Percentiles rank a stretch among this genome's conserved stretches.
These are phyloP conservation scores for Miamiensis avidus DNA, from an alignment of 169 alveolate genomes.

Conservation along the genomic window DNA sequence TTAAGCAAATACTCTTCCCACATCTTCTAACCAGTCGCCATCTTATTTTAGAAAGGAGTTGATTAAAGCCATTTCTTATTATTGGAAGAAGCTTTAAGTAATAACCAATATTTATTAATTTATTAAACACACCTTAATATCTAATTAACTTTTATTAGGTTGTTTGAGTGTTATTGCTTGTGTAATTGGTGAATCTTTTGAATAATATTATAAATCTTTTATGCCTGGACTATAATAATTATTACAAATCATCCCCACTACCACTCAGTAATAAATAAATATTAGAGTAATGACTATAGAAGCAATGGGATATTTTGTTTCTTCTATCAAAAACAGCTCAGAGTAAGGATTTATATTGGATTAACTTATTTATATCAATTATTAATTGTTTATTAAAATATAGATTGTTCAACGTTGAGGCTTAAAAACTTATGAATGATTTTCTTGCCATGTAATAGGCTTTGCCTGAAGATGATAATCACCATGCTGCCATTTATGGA, in stretches of 20 bases:
- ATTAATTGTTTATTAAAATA: too few relatives aligned
- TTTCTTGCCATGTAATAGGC: background rate
- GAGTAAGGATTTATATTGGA: background rate
- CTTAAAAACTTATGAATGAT: background rate
- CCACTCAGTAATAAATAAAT: too few relatives aligned
- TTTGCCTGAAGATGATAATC: background rate
- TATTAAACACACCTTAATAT: too few relatives aligned
- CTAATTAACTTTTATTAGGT: background rate
- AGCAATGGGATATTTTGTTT: background rate
- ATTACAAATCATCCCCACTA: background rate
- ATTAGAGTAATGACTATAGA: background rate
- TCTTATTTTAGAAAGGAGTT: background rate
- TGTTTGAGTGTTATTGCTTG: background rate
- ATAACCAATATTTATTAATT: too few relatives aligned
- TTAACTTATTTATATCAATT: too few relatives aligned
- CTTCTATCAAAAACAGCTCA: background rate
- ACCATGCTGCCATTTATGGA: background rate
- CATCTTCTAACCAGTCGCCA: background rate
- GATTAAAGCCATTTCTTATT: background rate
- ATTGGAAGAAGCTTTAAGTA: background rate
- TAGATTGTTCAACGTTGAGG: background rate
- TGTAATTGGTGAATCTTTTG: background rate
- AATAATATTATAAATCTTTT: too few relatives aligned
- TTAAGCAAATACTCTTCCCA: background rate
- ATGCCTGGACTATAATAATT: background rate